Conservation (phyloP, 2,329 filamentous ascomycete species). For the Ceratocystiopsis sp. region DNA sequence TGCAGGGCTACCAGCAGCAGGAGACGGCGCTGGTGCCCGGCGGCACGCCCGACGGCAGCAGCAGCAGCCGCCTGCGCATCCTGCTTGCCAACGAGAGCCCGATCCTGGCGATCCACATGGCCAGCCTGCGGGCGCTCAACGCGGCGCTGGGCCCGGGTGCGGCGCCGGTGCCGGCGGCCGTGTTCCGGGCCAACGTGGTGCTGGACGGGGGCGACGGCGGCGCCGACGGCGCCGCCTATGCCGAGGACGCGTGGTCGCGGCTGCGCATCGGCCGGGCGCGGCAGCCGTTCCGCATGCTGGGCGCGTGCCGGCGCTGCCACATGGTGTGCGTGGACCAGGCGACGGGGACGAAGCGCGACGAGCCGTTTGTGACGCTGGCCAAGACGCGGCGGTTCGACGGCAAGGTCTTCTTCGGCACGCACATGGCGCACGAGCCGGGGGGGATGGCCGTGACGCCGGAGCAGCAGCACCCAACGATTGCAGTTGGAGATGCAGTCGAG, state of each 20-base stretch:
- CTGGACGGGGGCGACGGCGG: slow-evolving; percentile 28
- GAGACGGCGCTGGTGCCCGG: slow-evolving; percentile 27
- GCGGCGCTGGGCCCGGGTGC: slow-evolving; percentile 48
- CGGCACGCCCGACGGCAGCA: slow-evolving; percentile 25
- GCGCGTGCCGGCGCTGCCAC: slow-evolving; percentile 75
- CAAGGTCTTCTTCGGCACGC: slow-evolving; percentile 78
- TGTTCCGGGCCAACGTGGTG: slow-evolving; percentile 82
- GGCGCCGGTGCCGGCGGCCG: slow-evolving; percentile 40
- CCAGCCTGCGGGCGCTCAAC: slow-evolving; percentile 68
- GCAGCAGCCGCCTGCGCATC: slow-evolving; percentile 33
- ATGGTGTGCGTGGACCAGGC: slow-evolving; percentile 92
- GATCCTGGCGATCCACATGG: slow-evolving; percentile 66
- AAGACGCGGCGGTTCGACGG: slow-evolving; percentile 74
- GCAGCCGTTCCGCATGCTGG: slow-evolving; percentile 54
- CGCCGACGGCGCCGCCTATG: slow-evolving; percentile 33
- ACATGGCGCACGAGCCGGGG: slow-evolving; percentile 38
- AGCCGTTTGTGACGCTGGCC: slow-evolving; percentile 75
- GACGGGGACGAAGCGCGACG: slow-evolving; percentile 59
- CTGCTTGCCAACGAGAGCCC: slow-evolving; percentile 86
- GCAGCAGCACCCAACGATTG: slow-evolving; percentile 26
- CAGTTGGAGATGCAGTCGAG: slow-evolving; percentile 28
- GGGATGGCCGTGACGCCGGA: slow-evolving; percentile 10
- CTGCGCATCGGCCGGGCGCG: slow-evolving; percentile 41
- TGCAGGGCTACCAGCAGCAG: slow-evolving; percentile 37
- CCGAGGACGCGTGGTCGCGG: slow-evolving; percentile 62